phyloP scores from a whole-genome alignment of 345 rosid genomes.

The Dovyalis caffra region DNA sequence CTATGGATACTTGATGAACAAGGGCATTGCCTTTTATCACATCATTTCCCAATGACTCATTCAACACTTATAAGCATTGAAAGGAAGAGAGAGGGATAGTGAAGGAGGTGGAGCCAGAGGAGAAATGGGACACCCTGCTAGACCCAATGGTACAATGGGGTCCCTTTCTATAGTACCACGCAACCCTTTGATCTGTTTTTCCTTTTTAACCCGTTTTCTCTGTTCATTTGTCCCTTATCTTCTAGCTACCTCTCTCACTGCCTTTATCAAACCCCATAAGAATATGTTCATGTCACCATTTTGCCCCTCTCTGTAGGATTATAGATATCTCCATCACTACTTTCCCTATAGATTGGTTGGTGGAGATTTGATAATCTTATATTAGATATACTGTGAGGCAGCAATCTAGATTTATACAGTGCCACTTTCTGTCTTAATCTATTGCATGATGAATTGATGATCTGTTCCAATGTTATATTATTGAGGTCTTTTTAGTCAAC shows the following conservation, averaged over 20 bases:
- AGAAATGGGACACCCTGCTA: conserved; percentile 34
- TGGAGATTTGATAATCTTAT: neutral
- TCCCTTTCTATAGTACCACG: conserved; percentile 24
- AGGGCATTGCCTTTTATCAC: neutral
- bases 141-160: conserved; percentile 20
- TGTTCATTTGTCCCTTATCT: conserved; percentile 30
- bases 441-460: neutral
- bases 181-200: conserved; percentile 12
- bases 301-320: neutral
- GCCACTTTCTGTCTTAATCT: neutral
- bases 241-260: neutral
- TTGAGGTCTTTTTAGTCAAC: neutral
- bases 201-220: conserved; percentile 17
- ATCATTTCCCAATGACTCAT: conserved; percentile 34
- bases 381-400: neutral
- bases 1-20: neutral
- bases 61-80: conserved; percentile 27
- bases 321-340: neutral
- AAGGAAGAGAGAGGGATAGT: neutral
- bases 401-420: neutral
- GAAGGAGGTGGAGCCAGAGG: conserved; percentile 10
- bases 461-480: neutral
- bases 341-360: neutral
- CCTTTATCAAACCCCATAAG: neutral
- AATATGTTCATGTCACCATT: neutral